A percentile compares a stretch with the other conserved stretches of the same genome.
Evolutionary conservation across 2,329 filamentous ascomycete genomes (phyloP).

Genomic region (Penicillium sp.): DNA sequence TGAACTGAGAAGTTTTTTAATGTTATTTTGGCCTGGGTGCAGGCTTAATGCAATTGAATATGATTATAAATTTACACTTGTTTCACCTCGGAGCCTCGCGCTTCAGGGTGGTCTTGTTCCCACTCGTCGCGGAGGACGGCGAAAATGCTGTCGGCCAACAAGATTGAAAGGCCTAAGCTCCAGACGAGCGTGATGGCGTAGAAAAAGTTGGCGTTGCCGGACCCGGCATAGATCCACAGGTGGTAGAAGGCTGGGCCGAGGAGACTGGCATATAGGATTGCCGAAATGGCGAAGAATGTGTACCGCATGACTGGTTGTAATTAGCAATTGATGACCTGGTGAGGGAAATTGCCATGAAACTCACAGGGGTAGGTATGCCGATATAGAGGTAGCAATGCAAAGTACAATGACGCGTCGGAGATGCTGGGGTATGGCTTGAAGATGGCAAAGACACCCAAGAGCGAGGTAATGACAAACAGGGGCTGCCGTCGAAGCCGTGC

Average conservation of each 20-base stretch:
- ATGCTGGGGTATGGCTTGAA: constrained; percentile 98
- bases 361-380: constrained; percentile 81
- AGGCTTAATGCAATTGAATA: not conserved
- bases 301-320: constrained; percentile 71
- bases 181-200: constrained; percentile 99
- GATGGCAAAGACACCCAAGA: constrained; percentile 84
- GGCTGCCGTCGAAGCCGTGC: constrained; percentile 81
- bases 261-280: constrained; percentile 79
- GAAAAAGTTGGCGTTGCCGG: constrained; percentile 98
- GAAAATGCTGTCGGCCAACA: constrained; percentile 84
- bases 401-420: constrained; percentile 79
- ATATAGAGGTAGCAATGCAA: constrained; percentile 78
- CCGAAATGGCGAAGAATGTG: constrained; percentile 77
- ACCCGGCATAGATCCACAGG: constrained; percentile 96
- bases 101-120: constrained; percentile 86
- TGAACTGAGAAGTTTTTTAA: constrained; percentile 16
- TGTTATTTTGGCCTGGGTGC: not conserved
- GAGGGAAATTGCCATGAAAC: constrained; percentile 26
- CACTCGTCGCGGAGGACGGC: constrained; percentile 87
- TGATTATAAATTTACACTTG: constrained; percentile 59
- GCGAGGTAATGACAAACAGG: constrained; percentile 74
- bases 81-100: constrained; percentile 79
- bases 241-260: constrained; percentile 94
- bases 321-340: constrained; percentile 23
- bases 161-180: constrained; percentile 81